Evolutionary conservation across 768 basidiomycete species (phyloP).

Genomic region (Podaxis sp.): DNA sequence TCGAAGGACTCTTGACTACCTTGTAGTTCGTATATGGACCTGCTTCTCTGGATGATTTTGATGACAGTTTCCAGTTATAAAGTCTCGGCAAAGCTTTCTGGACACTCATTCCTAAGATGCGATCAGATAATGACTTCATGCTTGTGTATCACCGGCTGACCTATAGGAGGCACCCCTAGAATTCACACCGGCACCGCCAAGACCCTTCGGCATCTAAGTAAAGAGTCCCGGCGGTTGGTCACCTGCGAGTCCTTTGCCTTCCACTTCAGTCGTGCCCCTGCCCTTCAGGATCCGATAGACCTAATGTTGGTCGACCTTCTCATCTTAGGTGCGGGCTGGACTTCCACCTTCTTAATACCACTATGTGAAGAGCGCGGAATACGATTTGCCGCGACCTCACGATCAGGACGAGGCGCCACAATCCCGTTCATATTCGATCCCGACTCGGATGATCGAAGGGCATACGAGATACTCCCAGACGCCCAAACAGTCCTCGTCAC

Average conservation of each 20-base stretch:
- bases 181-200: neutral
- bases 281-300: neutral
- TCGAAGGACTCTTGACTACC: neutral
- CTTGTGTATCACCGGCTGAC: neutral
- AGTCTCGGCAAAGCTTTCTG: too few species aligned
- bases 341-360: conserved; percentile 57
- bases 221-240: neutral
- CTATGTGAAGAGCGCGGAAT: conserved; percentile 43
- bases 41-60: neutral
- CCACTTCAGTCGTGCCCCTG: neutral
- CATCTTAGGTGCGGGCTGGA: conserved; percentile 70
- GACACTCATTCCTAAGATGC: neutral
- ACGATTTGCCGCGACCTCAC: conserved; percentile 52
- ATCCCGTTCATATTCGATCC: conserved; percentile 59
- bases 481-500: conserved; percentile 57
- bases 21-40: neutral
- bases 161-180: neutral
- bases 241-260: neutral
- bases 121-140: conserved; percentile 1
- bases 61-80: too few species aligned
- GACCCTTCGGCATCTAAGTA: neutral
- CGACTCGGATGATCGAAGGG: conserved; percentile 39
- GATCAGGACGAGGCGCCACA: conserved; percentile 48
- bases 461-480: conserved; percentile 48
- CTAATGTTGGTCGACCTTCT: conserved; percentile 46